Conservation (phyloP, 129 eudicot species). For the Calendula officinalis region DNA sequence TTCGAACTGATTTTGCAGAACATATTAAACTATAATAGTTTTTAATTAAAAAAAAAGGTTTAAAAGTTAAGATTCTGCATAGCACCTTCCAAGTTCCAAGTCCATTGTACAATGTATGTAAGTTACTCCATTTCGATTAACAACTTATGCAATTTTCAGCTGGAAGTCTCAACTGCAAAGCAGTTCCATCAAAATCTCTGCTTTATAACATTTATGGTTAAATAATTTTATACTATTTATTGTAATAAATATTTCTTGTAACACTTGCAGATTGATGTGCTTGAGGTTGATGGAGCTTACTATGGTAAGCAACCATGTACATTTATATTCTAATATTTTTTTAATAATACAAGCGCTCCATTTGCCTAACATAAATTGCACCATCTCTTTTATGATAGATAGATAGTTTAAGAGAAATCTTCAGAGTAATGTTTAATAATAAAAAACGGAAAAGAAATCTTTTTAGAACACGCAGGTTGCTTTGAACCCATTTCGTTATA, state of each 20-base stretch:
- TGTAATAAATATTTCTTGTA: constrained; percentile 8
- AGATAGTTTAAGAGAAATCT: constrained; percentile 1
- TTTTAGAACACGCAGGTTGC: not conserved
- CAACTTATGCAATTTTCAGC: constrained; percentile 76
- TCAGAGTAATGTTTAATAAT: not conserved
- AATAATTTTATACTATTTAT: too few species aligned
- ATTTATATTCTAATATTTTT: constrained; percentile 3
- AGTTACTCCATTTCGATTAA: constrained; percentile 68
- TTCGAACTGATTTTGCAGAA: too few species aligned
- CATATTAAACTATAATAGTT: too few species aligned
- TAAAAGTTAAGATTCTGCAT: too few species aligned
- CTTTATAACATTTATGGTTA: constrained; percentile 18
- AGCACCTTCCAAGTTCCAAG: too few species aligned
- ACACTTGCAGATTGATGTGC: constrained; percentile 88
- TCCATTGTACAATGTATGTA: too few species aligned
- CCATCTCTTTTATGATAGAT: constrained; percentile 5
- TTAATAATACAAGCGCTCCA: constrained; percentile 8
- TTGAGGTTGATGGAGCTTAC: constrained; percentile 94
- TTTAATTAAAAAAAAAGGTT: too few species aligned
- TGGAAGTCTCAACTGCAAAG: constrained; percentile 82
- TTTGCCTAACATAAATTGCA: not conserved
- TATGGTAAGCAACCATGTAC: constrained; percentile 54
- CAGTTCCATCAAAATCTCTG: constrained; percentile 92
- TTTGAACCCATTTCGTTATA: not conserved
- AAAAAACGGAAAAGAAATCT: not conserved